Evolutionary conservation across 768 basidiomycete genomes (phyloP).

Genomic region (Melanogaster broomeanus): DNA sequence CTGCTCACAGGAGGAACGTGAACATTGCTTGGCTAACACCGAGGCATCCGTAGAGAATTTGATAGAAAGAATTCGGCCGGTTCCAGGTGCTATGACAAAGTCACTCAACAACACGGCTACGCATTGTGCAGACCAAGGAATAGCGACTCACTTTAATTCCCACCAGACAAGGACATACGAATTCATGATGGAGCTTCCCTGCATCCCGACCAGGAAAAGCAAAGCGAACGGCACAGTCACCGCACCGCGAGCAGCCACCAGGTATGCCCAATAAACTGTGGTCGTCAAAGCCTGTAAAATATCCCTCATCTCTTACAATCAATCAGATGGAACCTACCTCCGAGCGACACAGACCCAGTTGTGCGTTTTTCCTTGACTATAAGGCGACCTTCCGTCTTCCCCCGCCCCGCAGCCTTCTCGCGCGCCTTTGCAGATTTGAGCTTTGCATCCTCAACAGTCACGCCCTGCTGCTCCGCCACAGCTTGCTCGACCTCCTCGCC

Average conservation of each 20-base stretch:
- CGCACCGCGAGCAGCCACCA: conserved; percentile 54
- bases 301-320: neutral
- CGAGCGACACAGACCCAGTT: conserved; percentile 60
- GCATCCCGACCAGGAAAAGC: conserved; percentile 55
- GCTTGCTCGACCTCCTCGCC: conserved; percentile 28
- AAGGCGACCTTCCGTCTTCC: conserved; percentile 65
- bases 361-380: conserved; percentile 65
- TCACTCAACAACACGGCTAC: neutral
- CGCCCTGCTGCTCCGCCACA: conserved; percentile 5
- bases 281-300: neutral
- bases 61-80: conserved; percentile 58
- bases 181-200: conserved; percentile 59
- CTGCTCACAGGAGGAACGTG: conserved; percentile 53
- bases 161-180: conserved; percentile 74
- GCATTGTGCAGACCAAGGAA: neutral
- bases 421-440: conserved; percentile 36
- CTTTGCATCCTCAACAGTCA: conserved; percentile 36
- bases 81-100: conserved; percentile 41
- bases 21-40: conserved; percentile 59
- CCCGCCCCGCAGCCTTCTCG: conserved; percentile 49
- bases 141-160: conserved; percentile 54
- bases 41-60: conserved; percentile 61
- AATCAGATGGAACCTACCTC: conserved; percentile 35
- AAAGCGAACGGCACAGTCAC: conserved; percentile 54
- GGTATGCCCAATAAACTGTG: conserved; percentile 61